Conservation (phyloP, 441 rosid genomes). For the Erysimum cheiri region DNA sequence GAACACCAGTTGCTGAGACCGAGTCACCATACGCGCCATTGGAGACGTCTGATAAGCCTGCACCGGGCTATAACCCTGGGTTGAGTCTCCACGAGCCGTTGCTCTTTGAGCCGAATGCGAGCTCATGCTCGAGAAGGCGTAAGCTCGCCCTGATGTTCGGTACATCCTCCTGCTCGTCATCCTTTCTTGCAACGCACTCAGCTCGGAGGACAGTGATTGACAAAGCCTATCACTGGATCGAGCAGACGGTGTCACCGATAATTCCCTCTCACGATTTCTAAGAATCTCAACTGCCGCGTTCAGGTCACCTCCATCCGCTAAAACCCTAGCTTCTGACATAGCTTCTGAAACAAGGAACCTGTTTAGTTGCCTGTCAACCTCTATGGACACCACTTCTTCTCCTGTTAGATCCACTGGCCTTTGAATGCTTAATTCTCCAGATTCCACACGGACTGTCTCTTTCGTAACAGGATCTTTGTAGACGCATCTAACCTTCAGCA, state of each 20-base stretch:
- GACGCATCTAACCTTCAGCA: slow-evolving; percentile 59
- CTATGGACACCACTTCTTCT: slow-evolving; percentile 52
- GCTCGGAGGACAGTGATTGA: slow-evolving; percentile 58
- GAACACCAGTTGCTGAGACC: slow-evolving; percentile 57
- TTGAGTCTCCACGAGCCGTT: slow-evolving; percentile 63
- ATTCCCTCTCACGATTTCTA: slow-evolving; percentile 50
- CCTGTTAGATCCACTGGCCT: slow-evolving; percentile 50
- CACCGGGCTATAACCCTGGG: slow-evolving; percentile 50
- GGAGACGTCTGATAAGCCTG: slow-evolving; percentile 73
- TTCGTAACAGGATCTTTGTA: slow-evolving; percentile 59
- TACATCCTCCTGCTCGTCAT: slow-evolving; percentile 60
- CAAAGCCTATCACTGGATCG: slow-evolving; percentile 55
- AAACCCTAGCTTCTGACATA: slow-evolving; percentile 67
- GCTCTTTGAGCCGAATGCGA: slow-evolving; percentile 83
- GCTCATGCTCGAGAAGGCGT: slow-evolving; percentile 68
- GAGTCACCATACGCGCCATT: slow-evolving; percentile 72
- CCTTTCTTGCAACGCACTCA: slow-evolving; percentile 73
- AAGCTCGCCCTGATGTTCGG: slow-evolving; percentile 68
- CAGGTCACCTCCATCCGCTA: slow-evolving; percentile 63
- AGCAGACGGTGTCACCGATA: slow-evolving; percentile 57
- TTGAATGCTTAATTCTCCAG: slow-evolving; percentile 53
- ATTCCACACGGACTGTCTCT: slow-evolving; percentile 48
- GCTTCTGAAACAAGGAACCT: slow-evolving; percentile 69
- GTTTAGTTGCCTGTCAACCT: slow-evolving; percentile 70
- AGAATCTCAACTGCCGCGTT: slow-evolving; percentile 54